Evolutionary conservation across 2,329 filamentous ascomycete genomes (phyloP).

Genomic region (Parastagonospora avenae): DNA sequence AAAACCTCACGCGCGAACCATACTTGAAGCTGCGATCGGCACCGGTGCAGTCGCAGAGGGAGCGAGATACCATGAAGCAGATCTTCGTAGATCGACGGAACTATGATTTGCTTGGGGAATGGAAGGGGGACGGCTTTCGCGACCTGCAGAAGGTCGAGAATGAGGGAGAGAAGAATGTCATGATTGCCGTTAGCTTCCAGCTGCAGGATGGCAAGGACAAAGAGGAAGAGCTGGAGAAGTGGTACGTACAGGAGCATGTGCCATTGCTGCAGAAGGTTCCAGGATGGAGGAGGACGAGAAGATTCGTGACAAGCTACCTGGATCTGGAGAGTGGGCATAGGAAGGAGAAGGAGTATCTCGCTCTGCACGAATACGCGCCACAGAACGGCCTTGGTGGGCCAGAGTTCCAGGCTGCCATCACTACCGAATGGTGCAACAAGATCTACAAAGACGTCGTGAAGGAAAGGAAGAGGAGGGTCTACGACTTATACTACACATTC

Average conservation of each 20-base stretch:
- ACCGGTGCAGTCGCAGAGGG: conserved; percentile 62
- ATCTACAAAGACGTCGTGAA: conserved; percentile 65
- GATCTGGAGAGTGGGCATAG: conserved; percentile 43
- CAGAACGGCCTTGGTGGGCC: conserved; percentile 69
- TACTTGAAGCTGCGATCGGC: conserved; percentile 70
- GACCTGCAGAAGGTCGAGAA: conserved; percentile 66
- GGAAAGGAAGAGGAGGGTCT: conserved; percentile 63
- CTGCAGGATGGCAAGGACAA: conserved; percentile 59
- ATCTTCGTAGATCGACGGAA: conserved; percentile 73
- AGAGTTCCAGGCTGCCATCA: conserved; percentile 66
- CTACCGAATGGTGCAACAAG: conserved; percentile 65
- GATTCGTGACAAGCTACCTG: conserved; percentile 70
- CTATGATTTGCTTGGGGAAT: conserved; percentile 67
- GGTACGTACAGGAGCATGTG: conserved; percentile 78
- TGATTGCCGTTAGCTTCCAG: conserved; percentile 66
- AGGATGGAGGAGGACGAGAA: conserved; percentile 76
- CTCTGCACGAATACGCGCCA: conserved; percentile 74
- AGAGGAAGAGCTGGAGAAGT: conserved; percentile 64
- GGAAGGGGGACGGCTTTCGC: conserved; percentile 62
- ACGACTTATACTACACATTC: conserved; percentile 79
- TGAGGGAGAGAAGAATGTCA: conserved; percentile 58
- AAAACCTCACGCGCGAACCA: conserved; percentile 69
- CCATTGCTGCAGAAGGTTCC: conserved; percentile 73
- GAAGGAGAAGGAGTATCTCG: conserved; percentile 60
- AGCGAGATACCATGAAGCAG: conserved; percentile 66